phyloP scores from a whole-genome alignment of 2,329 filamentous ascomycete species.

The Fusarium proliferatum region DNA sequence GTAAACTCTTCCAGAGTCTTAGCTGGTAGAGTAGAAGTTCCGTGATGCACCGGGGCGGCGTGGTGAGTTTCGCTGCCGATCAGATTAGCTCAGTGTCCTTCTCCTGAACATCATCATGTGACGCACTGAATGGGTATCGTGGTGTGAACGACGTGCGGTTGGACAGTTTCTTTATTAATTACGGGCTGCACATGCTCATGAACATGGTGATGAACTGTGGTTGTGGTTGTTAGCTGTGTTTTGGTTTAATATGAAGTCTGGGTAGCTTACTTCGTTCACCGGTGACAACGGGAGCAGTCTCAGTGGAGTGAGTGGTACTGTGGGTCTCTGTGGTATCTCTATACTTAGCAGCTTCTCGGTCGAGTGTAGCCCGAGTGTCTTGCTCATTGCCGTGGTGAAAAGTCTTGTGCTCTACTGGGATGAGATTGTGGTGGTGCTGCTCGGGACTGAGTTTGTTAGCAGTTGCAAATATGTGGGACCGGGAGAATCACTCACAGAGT shows the following conservation, averaged over 20 bases:
- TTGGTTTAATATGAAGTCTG: not conserved
- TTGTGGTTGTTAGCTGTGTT: not conserved
- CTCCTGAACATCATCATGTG: not conserved
- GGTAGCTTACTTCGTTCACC: constrained; percentile 43
- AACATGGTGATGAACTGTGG: constrained; percentile 56
- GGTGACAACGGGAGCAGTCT: constrained; percentile 40
- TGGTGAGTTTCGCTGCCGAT: constrained; percentile 70
- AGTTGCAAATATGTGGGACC: not conserved
- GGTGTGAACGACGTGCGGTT: constrained; percentile 76
- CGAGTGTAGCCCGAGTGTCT: constrained; percentile 59
- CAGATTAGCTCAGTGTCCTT: not conserved
- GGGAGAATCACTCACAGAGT: constrained; percentile 54
- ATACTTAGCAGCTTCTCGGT: constrained; percentile 59
- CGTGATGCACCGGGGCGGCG: constrained; percentile 73
- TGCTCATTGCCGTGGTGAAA: constrained; percentile 69
- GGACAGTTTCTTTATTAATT: constrained; percentile 75
- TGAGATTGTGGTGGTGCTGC: constrained; percentile 69
- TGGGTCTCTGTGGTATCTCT: constrained; percentile 46
- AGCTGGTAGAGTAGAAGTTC: constrained; percentile 70
- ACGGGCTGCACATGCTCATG: constrained; percentile 78
- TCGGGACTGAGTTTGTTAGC: constrained; percentile 58
- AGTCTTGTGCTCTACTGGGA: constrained; percentile 68
- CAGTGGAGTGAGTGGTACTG: constrained; percentile 43
- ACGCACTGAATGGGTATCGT: constrained; percentile 72
- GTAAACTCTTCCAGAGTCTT: constrained; percentile 73